Evolutionary conservation across 139 green algal genomes (phyloP), one percentile per base, ranked within the genome.

Genomic region (Mychonastes homosphaera): DNA sequence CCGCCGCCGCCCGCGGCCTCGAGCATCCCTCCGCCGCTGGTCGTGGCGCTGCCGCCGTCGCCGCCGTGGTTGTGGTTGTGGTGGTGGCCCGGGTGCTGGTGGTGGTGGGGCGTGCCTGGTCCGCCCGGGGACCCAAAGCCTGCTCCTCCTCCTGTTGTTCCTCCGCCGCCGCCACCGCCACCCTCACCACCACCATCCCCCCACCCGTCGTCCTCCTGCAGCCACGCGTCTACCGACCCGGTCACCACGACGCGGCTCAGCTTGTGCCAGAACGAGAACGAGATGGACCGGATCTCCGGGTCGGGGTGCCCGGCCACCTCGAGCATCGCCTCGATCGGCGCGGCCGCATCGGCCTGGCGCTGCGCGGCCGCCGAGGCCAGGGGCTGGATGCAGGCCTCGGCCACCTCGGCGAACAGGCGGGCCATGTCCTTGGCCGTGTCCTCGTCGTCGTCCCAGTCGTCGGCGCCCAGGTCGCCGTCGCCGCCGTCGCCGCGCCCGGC

Each of bases 261-360:
- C 58, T 77, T 70, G 67, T 92, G 80, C 88, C 89, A 96, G 73
- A 96, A 96, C 71, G 84, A 86, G 73, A 95, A 96, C 36, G 70
- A 82, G 54, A 90, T 92, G 58, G 71, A 63, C 58, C 60, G 74
- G 39, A 96, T 86, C 34, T 44, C 44, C 38, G 83, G 69, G 40
- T 95, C 82, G 1, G 86, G 84, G 62, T 94, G 76, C 0, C 68
- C 61, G 1, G 76, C 81, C 30, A 96, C 88, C 16, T 96, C 85
- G 43, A 94, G 64, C 60, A 96, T 58, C 3, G 86, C 86, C 64
- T 96, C 81, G 41, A 91, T 83, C 9, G 88, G 81, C 12, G 71
- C 19, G 15, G 45, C 45, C 29, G 10, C 18, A 27, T 23, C 3
- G 15, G n/a, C 5, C 16, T 32, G 45, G 6, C 45, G 10, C 78